Conservation (phyloP, 352 stramenopile species). For the Phytophthora boehmeriae region DNA sequence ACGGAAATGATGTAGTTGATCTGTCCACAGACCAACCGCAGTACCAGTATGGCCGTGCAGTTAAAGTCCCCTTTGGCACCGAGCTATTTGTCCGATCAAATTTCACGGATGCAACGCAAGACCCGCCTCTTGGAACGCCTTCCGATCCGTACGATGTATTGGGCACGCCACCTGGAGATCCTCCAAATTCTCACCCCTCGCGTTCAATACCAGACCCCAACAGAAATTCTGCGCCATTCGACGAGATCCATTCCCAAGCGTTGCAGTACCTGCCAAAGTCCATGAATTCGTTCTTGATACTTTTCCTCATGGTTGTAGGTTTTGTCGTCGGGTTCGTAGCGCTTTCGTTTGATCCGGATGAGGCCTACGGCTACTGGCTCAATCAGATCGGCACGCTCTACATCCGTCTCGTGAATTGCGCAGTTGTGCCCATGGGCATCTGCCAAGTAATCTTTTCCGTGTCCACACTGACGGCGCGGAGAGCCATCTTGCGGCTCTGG, state of each 20-base stretch:
- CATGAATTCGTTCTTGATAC: conserved; percentile 52
- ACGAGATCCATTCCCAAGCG: conserved; percentile 21
- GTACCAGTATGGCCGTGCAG: conserved; percentile 11
- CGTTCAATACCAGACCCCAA: conserved; percentile 23
- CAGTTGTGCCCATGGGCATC: conserved; percentile 65
- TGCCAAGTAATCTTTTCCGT: conserved; percentile 65
- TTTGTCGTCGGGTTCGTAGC: conserved; percentile 46
- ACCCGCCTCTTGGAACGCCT: conserved; percentile 34
- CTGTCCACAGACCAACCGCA: neutral
- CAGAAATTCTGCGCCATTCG: conserved; percentile 19
- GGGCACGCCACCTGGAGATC: conserved; percentile 59
- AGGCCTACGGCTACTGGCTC: conserved; percentile 58
- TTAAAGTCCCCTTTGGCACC: conserved; percentile 22
- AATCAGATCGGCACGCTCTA: conserved; percentile 60
- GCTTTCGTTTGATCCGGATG: conserved; percentile 33
- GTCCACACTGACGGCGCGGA: conserved; percentile 49
- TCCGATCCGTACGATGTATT: conserved; percentile 53
- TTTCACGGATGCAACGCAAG: conserved; percentile 36
- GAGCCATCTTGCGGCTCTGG: conserved; percentile 48
- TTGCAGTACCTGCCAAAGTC: conserved; percentile 32
- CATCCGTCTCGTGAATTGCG: conserved; percentile 58
- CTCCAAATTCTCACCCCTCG: conserved; percentile 32
- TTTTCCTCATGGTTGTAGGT: conserved; percentile 40
- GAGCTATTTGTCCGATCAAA: conserved; percentile 51
- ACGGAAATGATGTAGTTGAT: conserved; percentile 4